Evolutionary conservation across 306 rosid species (phyloP).

Genomic region (Styphnolobium japonicum): DNA sequence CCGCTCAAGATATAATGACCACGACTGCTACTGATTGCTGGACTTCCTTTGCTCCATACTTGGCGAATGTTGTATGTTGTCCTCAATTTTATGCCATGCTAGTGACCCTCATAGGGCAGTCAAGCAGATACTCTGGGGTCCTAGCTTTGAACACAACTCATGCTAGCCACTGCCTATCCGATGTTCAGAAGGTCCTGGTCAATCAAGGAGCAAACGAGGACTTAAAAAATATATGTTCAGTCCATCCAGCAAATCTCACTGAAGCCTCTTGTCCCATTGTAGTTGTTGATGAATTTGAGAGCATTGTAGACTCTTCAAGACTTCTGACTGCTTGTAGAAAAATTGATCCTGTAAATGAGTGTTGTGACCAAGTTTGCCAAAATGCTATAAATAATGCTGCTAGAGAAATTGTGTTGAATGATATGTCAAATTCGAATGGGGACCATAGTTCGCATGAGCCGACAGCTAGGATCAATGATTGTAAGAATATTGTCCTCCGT

Average conservation of each 20-base stretch:
- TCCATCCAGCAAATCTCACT: conserved; percentile 52
- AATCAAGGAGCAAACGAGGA: conserved; percentile 58
- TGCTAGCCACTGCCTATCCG: conserved; percentile 63
- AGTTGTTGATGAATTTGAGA: conserved; percentile 50
- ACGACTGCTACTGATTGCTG: conserved; percentile 60
- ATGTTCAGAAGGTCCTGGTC: conserved; percentile 50
- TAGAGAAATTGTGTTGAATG: conserved; percentile 45
- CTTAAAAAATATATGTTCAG: conserved; percentile 46
- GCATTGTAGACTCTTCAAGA: conserved; percentile 50
- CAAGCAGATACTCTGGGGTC: conserved; percentile 55
- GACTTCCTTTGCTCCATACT: conserved; percentile 66
- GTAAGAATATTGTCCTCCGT: conserved; percentile 52
- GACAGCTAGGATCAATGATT: conserved; percentile 45
- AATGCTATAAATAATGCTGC: conserved; percentile 56
- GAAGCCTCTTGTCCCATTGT: conserved; percentile 55
- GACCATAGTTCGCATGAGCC: conserved; percentile 20
- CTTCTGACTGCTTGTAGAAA: conserved; percentile 62
- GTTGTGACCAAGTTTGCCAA: conserved; percentile 66
- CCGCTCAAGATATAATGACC: conserved; percentile 37
- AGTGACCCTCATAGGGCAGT: conserved; percentile 54
- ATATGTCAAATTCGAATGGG: conserved; percentile 40
- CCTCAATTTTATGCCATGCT: conserved; percentile 62
- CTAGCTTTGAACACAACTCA: conserved; percentile 54
- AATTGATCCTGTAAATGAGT: conserved; percentile 59
- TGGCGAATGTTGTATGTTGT: conserved; percentile 70